Conservation (phyloP, 1,284 basidiomycete species). For the Peniophora sp. region DNA sequence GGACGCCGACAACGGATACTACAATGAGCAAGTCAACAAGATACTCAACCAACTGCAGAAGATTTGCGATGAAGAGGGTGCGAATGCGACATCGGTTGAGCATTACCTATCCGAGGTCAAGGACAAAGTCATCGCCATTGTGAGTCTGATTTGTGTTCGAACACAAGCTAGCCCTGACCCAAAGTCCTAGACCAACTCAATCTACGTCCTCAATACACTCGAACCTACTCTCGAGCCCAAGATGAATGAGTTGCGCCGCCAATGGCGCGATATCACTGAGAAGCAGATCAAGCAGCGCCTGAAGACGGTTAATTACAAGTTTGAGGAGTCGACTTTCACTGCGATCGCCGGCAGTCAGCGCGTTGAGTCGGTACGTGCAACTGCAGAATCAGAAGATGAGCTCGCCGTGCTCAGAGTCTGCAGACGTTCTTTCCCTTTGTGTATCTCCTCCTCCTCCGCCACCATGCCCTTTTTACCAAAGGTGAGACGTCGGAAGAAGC, state of each 20-base stretch:
- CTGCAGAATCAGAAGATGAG: background rate
- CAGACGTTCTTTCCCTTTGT: constrained; percentile 8
- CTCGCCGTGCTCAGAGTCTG: background rate
- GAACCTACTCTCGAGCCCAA: constrained; percentile 6
- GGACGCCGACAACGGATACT: constrained; percentile 11
- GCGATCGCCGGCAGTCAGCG: constrained; percentile 10
- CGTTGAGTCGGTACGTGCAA: constrained; percentile 7
- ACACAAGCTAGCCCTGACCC: no score
- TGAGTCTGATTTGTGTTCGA: no score
- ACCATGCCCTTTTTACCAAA: constrained; percentile 7
- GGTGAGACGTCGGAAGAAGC: constrained; percentile 3
- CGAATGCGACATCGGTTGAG: no score
- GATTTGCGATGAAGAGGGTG: no score
- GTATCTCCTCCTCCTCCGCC: constrained; percentile 6
- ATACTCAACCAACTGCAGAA: background rate
- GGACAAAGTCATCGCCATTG: no score
- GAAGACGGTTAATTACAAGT: constrained; percentile 7
- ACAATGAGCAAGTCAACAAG: constrained; percentile 4
- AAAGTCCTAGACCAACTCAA: background rate
- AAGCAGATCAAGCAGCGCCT: constrained; percentile 8
- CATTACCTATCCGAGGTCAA: no score
- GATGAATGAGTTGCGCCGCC: constrained; percentile 8
- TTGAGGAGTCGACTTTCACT: constrained; percentile 9
- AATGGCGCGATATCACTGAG: constrained; percentile 6
- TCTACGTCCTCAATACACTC: constrained; percentile 7